Evolutionary conservation across 2,329 filamentous ascomycete genomes (phyloP), one percentile per base, ranked within the genome.

Genomic region (Phaeosphaeriaceae sp.): DNA sequence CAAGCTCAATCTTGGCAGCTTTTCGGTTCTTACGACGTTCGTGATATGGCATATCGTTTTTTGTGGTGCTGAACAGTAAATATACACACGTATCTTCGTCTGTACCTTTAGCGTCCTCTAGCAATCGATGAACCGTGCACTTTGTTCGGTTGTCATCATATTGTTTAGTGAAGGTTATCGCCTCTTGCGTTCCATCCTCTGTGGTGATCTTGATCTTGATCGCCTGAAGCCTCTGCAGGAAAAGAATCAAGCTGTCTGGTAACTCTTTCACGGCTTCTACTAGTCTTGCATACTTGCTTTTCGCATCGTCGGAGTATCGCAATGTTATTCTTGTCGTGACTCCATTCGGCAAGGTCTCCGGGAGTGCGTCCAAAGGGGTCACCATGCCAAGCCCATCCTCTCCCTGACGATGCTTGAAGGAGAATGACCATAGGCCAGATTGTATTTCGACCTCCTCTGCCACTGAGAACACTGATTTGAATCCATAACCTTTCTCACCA

Each of bases 381-480:
- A 82, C 74, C 79, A 83, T 83, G 1, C 80, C 81, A 29, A 83
- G 64, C 1, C 80, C 81, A 0, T 72, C 70, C 2, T 79, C 76
- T 0, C 72, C 76, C 17, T 26, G 40, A 1, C 42, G 46, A 47
- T 75, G 64, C n/a, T 64, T 36, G 37, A 75, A 76, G 2, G 47
- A 58, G 48, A 77, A 77, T 0, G 68, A 73, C 52, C 68, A 76
- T 1, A 63, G 18, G 1, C 68, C 70, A 0, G 75, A 77, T 42
- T 76, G 74, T 15, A 78, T 66, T n/a, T 69, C 61, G 8, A 76
- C 74, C 17, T 68, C 68, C 2, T 61, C 48, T 2, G 72, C 66
- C 13, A 72, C 49, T 11, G 59, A 61, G 52, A 74, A 74, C 0
- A 72, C 66, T 0, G 67, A 67, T 42, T 74, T 74, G 57, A 75